phyloP scores from a whole-genome alignment of 208 protist genomes.

The Crithidia thermophila region DNA sequence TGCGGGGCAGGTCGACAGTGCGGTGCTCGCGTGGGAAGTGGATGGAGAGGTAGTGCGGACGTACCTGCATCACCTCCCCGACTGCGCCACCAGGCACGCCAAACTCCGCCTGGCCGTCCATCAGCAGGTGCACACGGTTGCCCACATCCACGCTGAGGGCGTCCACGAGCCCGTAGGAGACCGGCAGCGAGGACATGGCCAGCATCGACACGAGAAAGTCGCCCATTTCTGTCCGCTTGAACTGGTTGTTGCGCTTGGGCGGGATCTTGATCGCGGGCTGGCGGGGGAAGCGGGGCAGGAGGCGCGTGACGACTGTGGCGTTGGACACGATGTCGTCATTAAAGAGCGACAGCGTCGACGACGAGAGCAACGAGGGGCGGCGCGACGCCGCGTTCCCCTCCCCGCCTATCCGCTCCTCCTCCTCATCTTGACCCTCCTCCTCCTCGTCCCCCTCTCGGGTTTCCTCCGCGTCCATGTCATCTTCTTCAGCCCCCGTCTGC shows the following conservation, averaged over 20 bases:
- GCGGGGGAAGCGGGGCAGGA: conserved; percentile 74
- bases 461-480: background rate
- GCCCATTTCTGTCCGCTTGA: conserved; percentile 81
- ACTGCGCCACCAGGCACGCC: conserved; percentile 74
- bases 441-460: background rate
- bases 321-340: conserved; percentile 72
- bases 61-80: conserved; percentile 81
- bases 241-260: conserved; percentile 51
- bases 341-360: conserved; percentile 16
- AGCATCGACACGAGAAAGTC: conserved; percentile 85
- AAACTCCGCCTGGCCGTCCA: conserved; percentile 53
- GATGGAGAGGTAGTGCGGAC: conserved; percentile 76
- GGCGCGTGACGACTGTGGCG: conserved; percentile 58
- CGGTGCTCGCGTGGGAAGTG: conserved; percentile 78
- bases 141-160: conserved; percentile 76
- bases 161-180: conserved; percentile 67
- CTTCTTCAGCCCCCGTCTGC: background rate
- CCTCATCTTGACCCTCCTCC: conserved; percentile 5
- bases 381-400: background rate
- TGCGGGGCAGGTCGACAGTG: conserved; percentile 78
- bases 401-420: background rate
- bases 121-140: conserved; percentile 71
- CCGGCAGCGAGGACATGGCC: conserved; percentile 48
- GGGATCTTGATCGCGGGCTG: conserved; percentile 66
- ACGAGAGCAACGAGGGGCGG: conserved; percentile 11